Conservation (phyloP, 1,139 yeast genomes). For the Spencermartinsiella ligniputridi region DNA sequence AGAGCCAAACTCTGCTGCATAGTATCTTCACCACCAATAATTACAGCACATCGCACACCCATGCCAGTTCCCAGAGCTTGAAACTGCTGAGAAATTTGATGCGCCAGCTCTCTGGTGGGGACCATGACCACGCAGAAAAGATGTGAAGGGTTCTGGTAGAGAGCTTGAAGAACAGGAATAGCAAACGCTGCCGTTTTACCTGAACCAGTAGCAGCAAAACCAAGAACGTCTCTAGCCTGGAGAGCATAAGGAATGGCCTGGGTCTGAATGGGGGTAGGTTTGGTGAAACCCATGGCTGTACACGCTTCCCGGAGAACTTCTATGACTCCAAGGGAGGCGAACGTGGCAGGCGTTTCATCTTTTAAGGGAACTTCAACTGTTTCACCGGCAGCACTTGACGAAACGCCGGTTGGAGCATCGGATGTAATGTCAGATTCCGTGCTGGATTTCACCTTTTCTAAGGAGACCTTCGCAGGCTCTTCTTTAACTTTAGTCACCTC, state of each 20-base stretch:
- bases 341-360: conserved; percentile 20
- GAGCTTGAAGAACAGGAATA: conserved; percentile 81
- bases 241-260: conserved; percentile 91
- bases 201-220: conserved; percentile 98
- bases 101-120: conserved; percentile 96
- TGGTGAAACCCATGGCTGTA: conserved; percentile 68
- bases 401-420: not conserved
- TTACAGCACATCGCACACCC: conserved; percentile 83
- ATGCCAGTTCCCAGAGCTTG: conserved; percentile 87
- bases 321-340: conserved; percentile 56
- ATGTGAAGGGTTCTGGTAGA: conserved; percentile 86
- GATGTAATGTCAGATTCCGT: not conserved
- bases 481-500: too few relatives aligned
- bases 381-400: too few relatives aligned
- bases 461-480: too few relatives aligned
- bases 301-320: conserved; percentile 74
- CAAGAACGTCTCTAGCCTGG: conserved; percentile 92
- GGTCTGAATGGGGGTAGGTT: conserved; percentile 92
- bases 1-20: conserved; percentile 95
- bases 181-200: conserved; percentile 98
- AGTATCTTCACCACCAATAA: conserved; percentile 98
- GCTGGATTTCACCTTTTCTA: not conserved
- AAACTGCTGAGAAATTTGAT: conserved; percentile 91
- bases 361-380: conserved; percentile 7
- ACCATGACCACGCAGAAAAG: conserved; percentile 87